Conservation (phyloP, 2,329 filamentous ascomycete genomes). For the Massarina eburnea region DNA sequence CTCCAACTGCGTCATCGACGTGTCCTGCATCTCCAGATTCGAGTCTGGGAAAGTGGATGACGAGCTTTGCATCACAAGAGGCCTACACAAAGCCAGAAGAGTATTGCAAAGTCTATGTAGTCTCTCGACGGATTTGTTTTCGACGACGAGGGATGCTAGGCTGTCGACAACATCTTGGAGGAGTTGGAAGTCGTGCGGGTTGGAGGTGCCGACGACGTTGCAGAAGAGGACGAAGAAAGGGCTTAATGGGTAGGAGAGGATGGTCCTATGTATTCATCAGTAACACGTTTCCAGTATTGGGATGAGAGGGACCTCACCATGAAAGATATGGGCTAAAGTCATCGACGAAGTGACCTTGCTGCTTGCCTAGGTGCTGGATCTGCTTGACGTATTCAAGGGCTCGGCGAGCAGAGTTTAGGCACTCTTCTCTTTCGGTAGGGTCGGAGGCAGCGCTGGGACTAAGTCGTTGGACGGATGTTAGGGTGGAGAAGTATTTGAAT, state of each 20-base stretch:
- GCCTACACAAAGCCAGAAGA: conserved; percentile 32
- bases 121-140: conserved; percentile 34
- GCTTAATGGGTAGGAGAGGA: conserved; percentile 36
- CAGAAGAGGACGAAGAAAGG: conserved; percentile 42
- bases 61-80: conserved; percentile 19
- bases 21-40: neutral
- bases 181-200: conserved; percentile 31
- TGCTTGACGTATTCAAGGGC: conserved; percentile 31
- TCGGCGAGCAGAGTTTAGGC: conserved; percentile 32
- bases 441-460: conserved; percentile 33
- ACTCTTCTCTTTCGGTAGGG: conserved; percentile 31
- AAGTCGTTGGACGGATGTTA: conserved; percentile 35
- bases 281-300: no score
- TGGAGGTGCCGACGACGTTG: conserved; percentile 40
- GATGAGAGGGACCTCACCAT: conserved; percentile 18
- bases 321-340: conserved; percentile 33
- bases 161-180: conserved; percentile 31
- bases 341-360: conserved; percentile 30
- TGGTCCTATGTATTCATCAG: conserved; percentile 20
- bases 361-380: conserved; percentile 25
- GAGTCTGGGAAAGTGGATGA: neutral
- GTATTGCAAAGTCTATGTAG: conserved; percentile 31
- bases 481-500: conserved; percentile 36
- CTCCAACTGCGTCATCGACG: neutral
- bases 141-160: conserved; percentile 28